A percentile compares a stretch with the other conserved stretches of the same genome.
Evolutionary conservation across 2,329 filamentous ascomycete genomes (phyloP).

Genomic region (Lizonia empirigonia): DNA sequence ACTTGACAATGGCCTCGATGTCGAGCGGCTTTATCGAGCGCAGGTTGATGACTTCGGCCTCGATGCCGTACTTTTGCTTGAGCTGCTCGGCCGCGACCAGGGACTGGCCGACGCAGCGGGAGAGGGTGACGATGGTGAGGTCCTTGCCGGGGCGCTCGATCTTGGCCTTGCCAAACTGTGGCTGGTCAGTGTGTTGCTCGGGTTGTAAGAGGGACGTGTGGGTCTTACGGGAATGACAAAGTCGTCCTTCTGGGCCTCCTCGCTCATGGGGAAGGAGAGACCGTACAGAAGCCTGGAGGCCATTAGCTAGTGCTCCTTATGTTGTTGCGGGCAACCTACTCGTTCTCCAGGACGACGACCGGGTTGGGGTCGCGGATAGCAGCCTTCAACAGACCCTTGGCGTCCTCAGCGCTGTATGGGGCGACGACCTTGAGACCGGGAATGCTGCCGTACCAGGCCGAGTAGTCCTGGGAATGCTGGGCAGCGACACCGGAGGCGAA

Average conservation of each 20-base stretch:
- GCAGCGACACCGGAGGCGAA: conserved; percentile 95
- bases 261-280: conserved; percentile 94
- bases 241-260: conserved; percentile 92
- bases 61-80: conserved; percentile 95
- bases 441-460: conserved; percentile 98
- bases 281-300: conserved; percentile 76
- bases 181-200: conserved; percentile 16
- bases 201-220: neutral
- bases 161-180: conserved; percentile 92
- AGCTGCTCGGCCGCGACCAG: conserved; percentile 86
- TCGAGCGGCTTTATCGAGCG: conserved; percentile 97
- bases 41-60: conserved; percentile 96
- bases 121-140: conserved; percentile 91
- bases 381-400: conserved; percentile 96
- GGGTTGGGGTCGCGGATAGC: conserved; percentile 98
- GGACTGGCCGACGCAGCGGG: conserved; percentile 92
- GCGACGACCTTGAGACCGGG: conserved; percentile 96
- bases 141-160: conserved; percentile 96
- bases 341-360: conserved; percentile 70
- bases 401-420: conserved; percentile 96
- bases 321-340: conserved; percentile 40
- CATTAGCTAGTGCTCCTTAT: conserved; percentile 17
- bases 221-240: conserved; percentile 78
- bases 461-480: conserved; percentile 99
- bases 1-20: conserved; percentile 92